Percentiles rank a stretch among this genome's conserved stretches.
These are phyloP conservation scores for Gossypium lobatum DNA, from an alignment of 441 rosid genomes.

Conservation along the genomic window DNA sequence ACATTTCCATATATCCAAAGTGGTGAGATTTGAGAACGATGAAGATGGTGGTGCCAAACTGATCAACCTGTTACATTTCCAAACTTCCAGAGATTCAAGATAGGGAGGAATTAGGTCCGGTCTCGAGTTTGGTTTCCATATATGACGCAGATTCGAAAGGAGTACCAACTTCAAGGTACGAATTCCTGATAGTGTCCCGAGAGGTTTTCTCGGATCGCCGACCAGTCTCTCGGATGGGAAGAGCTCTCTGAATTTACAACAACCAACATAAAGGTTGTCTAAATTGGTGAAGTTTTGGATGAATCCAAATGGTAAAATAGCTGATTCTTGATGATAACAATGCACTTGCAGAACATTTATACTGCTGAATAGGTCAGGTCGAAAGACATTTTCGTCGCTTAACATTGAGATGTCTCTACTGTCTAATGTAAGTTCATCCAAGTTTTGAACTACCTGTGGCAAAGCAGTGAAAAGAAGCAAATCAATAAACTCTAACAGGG, in stretches of 20 bases:
- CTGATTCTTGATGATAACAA: conserved; percentile 14
- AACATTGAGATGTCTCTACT: conserved; percentile 12
- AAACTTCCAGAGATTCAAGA: conserved; percentile 10
- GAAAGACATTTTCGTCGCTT: neutral
- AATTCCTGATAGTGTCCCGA: neutral
- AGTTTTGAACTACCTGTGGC: conserved; percentile 14
- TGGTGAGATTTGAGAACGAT: conserved; percentile 16
- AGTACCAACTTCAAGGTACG: conserved; percentile 8
- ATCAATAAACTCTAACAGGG: neutral
- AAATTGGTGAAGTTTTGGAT: conserved; percentile 14
- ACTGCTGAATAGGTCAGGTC: neutral
- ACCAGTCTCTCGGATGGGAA: conserved; percentile 3
- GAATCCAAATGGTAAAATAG: conserved; percentile 12
- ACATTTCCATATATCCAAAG: conserved; percentile 22
- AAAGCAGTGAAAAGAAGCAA: neutral
- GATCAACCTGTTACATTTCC: conserved; percentile 12
- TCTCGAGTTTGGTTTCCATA: conserved; percentile 12
- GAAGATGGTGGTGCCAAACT: conserved; percentile 13
- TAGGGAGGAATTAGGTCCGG: conserved; percentile 4
- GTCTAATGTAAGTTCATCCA: conserved; percentile 16
- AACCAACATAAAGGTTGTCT: neutral
- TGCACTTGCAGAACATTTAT: conserved; percentile 5
- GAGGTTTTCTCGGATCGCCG: neutral
- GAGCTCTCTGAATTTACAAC: conserved; percentile 1
- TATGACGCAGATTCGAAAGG: conserved; percentile 9